phyloP scores from a whole-genome alignment of 371 early-diverging fungal species.

The Fennellomyces sp. region DNA sequence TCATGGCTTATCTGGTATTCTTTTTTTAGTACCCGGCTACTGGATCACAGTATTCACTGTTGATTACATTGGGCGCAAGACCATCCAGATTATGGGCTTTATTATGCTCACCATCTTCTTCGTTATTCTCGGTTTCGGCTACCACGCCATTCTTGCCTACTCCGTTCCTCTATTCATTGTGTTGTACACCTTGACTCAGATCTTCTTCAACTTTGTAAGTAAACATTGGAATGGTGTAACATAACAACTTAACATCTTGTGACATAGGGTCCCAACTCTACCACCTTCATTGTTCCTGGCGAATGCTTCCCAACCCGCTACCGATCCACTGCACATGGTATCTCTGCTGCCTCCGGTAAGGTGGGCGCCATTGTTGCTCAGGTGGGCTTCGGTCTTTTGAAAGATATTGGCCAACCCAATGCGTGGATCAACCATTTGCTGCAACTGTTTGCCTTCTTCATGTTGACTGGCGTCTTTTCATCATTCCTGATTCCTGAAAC shows the following conservation, averaged over 20 bases:
- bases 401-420: slow-evolving; percentile 71
- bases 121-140: slow-evolving; percentile 48
- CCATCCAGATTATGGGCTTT: slow-evolving; percentile 81
- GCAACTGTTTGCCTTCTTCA: slow-evolving; percentile 76
- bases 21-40: slow-evolving; percentile 73
- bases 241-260: background rate
- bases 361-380: slow-evolving; percentile 83
- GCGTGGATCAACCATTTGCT: slow-evolving; percentile 68
- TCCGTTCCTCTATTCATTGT: slow-evolving; percentile 68
- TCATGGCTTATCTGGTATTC: background rate
- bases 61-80: slow-evolving; percentile 82
- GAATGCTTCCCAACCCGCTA: slow-evolving; percentile 89
- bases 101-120: slow-evolving; percentile 50
- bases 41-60: slow-evolving; percentile 84
- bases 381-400: slow-evolving; percentile 73
- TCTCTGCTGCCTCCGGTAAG: slow-evolving; percentile 88
- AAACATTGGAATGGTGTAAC: background rate
- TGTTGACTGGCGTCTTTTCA: slow-evolving; percentile 69
- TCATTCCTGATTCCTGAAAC: slow-evolving; percentile 59
- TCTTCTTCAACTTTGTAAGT: slow-evolving; percentile 84
- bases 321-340: slow-evolving; percentile 87
- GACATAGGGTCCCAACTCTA: slow-evolving; percentile 71
- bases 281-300: slow-evolving; percentile 83
- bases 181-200: slow-evolving; percentile 77
- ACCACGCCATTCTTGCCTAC: slow-evolving; percentile 47